Conservation (phyloP, 305 asterid species). For the Fraxinus paxiana region DNA sequence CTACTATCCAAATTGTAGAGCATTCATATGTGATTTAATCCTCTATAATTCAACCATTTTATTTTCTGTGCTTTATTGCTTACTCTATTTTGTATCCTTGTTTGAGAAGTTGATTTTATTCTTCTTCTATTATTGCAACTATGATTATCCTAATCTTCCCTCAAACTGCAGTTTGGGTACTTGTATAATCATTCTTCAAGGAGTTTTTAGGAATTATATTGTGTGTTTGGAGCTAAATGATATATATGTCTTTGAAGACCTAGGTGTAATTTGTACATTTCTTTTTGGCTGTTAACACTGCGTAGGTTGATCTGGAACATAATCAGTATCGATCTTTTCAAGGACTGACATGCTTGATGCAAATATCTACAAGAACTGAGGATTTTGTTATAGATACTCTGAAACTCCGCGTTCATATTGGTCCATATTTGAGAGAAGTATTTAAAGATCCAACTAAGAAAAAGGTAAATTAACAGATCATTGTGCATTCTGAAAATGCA, state of each 20-base stretch:
- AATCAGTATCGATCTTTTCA: constrained; percentile 95
- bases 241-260: constrained; percentile 6
- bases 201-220: background rate
- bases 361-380: constrained; percentile 91
- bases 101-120: background rate
- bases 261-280: background rate
- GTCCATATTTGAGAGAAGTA: constrained; percentile 83
- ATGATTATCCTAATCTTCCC: background rate
- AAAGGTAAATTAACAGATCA: constrained; percentile 47
- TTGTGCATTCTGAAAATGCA: constrained; percentile 12
- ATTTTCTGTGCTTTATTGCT: background rate
- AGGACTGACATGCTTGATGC: constrained; percentile 97
- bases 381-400: constrained; percentile 91
- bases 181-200: background rate
- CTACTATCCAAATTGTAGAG: background rate
- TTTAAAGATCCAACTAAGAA: constrained; percentile 88
- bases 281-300: constrained; percentile 18
- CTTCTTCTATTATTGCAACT: background rate
- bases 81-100: background rate
- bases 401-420: constrained; percentile 82
- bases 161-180: background rate
- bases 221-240: background rate
- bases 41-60: background rate
- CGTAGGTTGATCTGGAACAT: constrained; percentile 96
- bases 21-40: background rate